Conservation (phyloP, 768 basidiomycete genomes). For the Leccinum arenicola region DNA sequence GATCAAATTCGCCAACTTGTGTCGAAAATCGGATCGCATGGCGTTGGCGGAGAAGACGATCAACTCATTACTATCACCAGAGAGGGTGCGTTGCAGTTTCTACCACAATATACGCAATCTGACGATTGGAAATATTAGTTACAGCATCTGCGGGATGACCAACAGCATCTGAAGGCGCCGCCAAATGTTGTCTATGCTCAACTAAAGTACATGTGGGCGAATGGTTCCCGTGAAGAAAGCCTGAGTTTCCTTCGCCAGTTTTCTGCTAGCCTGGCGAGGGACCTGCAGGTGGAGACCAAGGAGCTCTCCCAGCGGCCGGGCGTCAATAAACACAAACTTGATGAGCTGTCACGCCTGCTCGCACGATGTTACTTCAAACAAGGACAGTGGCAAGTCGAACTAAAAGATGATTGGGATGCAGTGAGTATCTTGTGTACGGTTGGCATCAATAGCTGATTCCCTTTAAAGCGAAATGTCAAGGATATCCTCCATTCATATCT, state of each 20-base stretch:
- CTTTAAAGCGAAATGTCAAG: constrained; percentile 64
- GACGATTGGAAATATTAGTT: constrained; percentile 25
- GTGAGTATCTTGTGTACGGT: constrained; percentile 43
- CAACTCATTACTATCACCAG: constrained; percentile 81
- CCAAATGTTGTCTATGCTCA: constrained; percentile 97
- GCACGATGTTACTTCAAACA: constrained; percentile 96
- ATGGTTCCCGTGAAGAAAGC: constrained; percentile 72
- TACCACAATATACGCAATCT: not conserved
- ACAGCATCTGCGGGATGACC: constrained; percentile 49
- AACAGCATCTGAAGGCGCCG: constrained; percentile 68
- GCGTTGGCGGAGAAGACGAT: constrained; percentile 96
- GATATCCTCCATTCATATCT: constrained; percentile 84
- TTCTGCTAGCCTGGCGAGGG: constrained; percentile 68
- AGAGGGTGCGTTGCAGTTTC: constrained; percentile 44
- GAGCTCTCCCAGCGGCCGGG: constrained; percentile 50
- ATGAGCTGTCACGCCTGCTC: constrained; percentile 79
- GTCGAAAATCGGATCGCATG: constrained; percentile 93
- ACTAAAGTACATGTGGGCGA: constrained; percentile 94
- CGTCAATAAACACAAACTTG: constrained; percentile 57
- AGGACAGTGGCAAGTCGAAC: constrained; percentile 88
- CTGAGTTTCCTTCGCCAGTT: constrained; percentile 83
- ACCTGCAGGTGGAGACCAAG: constrained; percentile 61
- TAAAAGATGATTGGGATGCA: constrained; percentile 75
- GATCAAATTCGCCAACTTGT: constrained; percentile 98
- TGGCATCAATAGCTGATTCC: constrained; percentile 10